phyloP scores from a whole-genome alignment of 192 early-diverging fungal species.

The Oehlia diaphana region DNA sequence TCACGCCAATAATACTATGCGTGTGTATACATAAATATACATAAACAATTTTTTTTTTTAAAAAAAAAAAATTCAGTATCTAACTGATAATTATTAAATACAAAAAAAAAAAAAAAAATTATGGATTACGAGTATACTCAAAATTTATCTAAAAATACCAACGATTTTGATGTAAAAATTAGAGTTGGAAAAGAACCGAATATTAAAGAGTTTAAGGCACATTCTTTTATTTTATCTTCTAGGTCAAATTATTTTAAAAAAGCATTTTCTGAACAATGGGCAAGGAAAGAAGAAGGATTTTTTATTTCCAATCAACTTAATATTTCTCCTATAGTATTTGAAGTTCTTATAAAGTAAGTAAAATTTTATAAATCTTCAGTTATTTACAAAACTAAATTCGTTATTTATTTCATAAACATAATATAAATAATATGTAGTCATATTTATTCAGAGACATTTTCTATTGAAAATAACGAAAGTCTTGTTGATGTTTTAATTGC shows the following conservation, averaged over 20 bases:
- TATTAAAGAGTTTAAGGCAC: not conserved
- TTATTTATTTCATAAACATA: not conserved
- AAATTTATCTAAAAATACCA: no score
- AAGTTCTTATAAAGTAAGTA: slow-evolving; percentile 19
- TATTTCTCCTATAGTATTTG: not conserved
- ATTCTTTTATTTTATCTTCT: not conserved
- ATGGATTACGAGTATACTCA: no score
- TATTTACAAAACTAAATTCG: no score
- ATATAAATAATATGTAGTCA: not conserved
- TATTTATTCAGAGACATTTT: slow-evolving; percentile 10
- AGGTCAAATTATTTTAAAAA: slow-evolving; percentile 2
- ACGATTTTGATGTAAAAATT: no score
- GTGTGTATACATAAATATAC: no score
- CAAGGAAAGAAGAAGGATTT: not conserved
- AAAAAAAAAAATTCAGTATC: no score
- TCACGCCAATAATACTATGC: no score
- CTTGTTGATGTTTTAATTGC: not conserved
- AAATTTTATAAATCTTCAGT: no score
- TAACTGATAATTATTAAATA: no score
- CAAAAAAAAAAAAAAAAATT: no score
- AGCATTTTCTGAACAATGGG: not conserved
- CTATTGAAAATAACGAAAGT: not conserved
- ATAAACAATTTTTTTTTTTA: no score
- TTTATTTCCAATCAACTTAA: slow-evolving; percentile 1
- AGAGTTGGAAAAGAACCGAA: no score